phyloP scores from a whole-genome alignment of 2,329 filamentous ascomycete species.

The Coniella lustricola region DNA sequence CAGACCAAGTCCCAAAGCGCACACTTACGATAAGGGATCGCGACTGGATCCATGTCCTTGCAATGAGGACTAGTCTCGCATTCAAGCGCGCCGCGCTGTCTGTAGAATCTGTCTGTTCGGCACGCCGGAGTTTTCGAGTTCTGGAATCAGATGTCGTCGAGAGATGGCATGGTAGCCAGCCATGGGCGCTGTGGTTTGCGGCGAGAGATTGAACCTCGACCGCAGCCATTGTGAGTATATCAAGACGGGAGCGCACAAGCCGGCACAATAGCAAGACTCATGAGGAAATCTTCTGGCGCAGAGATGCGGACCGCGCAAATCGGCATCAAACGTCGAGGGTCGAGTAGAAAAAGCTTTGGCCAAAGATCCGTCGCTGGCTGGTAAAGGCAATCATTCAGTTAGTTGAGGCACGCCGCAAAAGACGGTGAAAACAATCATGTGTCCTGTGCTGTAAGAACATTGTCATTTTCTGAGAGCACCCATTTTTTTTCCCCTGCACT shows the following conservation, averaged over 20 bases:
- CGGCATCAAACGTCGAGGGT: not conserved
- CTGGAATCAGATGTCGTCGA: constrained; percentile 22
- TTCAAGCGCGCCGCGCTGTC: not conserved
- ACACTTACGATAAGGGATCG: too few relatives aligned
- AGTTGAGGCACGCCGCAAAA: not conserved
- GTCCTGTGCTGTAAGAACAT: too few relatives aligned
- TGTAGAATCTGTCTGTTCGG: constrained; percentile 15
- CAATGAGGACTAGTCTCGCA: too few relatives aligned
- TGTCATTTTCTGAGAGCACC: not conserved
- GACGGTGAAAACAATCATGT: not conserved
- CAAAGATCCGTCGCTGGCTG: not conserved
- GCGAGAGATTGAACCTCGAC: constrained; percentile 39
- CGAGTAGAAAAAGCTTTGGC: not conserved
- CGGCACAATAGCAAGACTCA: constrained; percentile 38
- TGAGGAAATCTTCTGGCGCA: constrained; percentile 26
- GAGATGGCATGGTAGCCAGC: constrained; percentile 26
- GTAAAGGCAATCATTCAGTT: too few relatives aligned
- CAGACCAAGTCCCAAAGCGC: not conserved
- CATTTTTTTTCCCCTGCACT: not conserved
- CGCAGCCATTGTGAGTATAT: constrained; percentile 48
- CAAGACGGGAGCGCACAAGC: constrained; percentile 31
- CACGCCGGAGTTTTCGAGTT: constrained; percentile 30
- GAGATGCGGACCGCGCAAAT: constrained; percentile 4
- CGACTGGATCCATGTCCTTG: too few relatives aligned
- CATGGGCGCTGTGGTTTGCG: constrained; percentile 30